These are phyloP conservation scores for Dalbergia oliveri DNA, from an alignment of 306 rosid species.

Conservation along the genomic window DNA sequence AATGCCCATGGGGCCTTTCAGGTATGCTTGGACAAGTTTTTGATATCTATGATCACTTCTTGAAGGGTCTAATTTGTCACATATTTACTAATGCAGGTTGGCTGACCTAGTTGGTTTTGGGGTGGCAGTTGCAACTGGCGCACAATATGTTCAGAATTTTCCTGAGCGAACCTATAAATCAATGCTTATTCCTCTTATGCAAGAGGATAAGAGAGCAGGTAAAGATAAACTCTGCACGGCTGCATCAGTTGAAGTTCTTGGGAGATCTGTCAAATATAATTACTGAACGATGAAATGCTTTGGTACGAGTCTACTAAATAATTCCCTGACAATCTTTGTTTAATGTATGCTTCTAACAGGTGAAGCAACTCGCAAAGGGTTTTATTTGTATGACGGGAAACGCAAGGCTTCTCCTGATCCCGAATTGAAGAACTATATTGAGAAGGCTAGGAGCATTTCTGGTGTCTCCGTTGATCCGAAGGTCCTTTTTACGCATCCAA, in stretches of 20 bases:
- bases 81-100: constrained; percentile 65
- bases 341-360: constrained; percentile 58
- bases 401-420: constrained; percentile 90
- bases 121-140: constrained; percentile 79
- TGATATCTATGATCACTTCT: constrained; percentile 18
- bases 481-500: constrained; percentile 58
- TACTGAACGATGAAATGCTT: constrained; percentile 2
- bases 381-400: constrained; percentile 76
- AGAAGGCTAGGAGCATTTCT: constrained; percentile 81
- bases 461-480: constrained; percentile 75
- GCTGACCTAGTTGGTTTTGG: constrained; percentile 94
- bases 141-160: constrained; percentile 65
- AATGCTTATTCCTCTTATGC: constrained; percentile 85
- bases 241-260: constrained; percentile 28
- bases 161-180: constrained; percentile 88
- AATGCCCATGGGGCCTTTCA: constrained; percentile 99
- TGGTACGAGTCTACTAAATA: constrained; percentile 18
- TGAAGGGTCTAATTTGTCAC: constrained; percentile 38
- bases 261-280: constrained; percentile 31
- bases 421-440: constrained; percentile 80
- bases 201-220: constrained; percentile 93
- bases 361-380: constrained; percentile 81
- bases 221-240: constrained; percentile 27
- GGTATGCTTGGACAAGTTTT: constrained; percentile 56
- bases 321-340: constrained; percentile 23